These are phyloP conservation scores for Tremella yokohamensis DNA, from an alignment of 768 basidiomycete species.

Conservation along the genomic window DNA sequence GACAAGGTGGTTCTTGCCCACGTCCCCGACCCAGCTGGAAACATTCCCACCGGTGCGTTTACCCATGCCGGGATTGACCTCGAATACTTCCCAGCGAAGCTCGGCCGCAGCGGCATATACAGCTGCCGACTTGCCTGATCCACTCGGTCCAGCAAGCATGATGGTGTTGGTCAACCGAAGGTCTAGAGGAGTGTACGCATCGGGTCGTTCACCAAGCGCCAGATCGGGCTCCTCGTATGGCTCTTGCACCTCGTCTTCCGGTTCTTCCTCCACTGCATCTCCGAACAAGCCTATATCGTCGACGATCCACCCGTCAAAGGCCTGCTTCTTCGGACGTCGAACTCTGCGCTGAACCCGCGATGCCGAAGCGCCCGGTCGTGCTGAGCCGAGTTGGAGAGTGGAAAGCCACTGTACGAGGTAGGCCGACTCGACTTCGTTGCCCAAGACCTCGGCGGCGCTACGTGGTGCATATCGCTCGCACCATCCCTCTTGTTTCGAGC, in stretches of 20 bases:
- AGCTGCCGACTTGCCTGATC: constrained; percentile 84
- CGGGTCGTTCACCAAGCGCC: constrained; percentile 18
- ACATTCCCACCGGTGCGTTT: constrained; percentile 75
- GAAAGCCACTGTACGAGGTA: constrained; percentile 50
- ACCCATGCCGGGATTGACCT: constrained; percentile 94
- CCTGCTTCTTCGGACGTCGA: constrained; percentile 18
- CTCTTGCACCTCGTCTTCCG: constrained; percentile 22
- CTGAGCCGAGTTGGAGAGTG: constrained; percentile 38
- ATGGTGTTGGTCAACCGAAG: constrained; percentile 73
- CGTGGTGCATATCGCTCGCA: constrained; percentile 44
- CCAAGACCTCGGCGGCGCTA: constrained; percentile 39
- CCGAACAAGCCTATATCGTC: constrained; percentile 44
- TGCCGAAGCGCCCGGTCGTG: constrained; percentile 3
- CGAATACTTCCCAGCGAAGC: constrained; percentile 92
- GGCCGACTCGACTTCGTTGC: constrained; percentile 45
- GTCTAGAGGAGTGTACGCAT: constrained; percentile 23
- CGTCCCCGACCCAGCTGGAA: constrained; percentile 78
- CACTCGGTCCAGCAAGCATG: constrained; percentile 74
- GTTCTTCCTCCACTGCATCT: constrained; percentile 17
- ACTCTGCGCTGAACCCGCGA: constrained; percentile 44
- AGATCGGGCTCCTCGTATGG: constrained; percentile 20
- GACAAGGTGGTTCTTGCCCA: constrained; percentile 87
- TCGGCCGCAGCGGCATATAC: constrained; percentile 93
- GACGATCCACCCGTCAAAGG: constrained; percentile 49
- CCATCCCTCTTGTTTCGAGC: constrained; percentile 41